These are phyloP conservation scores for Canavalia gladiata DNA, from an alignment of 306 rosid species.

Conservation along the genomic window DNA sequence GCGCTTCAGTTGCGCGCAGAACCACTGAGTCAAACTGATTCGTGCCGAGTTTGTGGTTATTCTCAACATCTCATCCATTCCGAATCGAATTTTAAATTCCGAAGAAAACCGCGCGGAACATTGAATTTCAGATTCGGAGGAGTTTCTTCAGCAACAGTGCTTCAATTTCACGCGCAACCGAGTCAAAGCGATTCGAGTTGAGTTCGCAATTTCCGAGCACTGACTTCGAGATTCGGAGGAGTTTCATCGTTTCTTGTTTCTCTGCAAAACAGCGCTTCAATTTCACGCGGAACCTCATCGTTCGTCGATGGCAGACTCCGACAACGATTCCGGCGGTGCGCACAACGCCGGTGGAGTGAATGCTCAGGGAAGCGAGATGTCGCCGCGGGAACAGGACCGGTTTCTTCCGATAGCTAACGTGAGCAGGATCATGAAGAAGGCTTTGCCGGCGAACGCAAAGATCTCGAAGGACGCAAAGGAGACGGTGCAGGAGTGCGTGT, in stretches of 20 bases:
- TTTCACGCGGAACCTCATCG: not conserved
- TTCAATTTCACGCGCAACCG: constrained; percentile 17
- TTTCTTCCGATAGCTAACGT: constrained; percentile 90
- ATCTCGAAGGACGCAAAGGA: constrained; percentile 96
- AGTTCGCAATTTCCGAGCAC: not conserved
- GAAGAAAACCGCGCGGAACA: not conserved
- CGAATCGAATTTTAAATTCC: not conserved
- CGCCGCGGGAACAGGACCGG: constrained; percentile 86
- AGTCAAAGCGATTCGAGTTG: constrained; percentile 13
- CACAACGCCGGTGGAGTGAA: constrained; percentile 46
- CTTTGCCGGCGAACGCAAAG: constrained; percentile 92
- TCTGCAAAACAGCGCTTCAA: not conserved
- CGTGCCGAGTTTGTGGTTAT: not conserved
- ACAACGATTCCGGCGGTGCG: constrained; percentile 83
- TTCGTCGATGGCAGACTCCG: constrained; percentile 82
- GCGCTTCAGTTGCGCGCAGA: constrained; percentile 20
- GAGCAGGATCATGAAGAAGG: constrained; percentile 95
- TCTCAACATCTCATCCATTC: not conserved
- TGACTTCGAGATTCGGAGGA: constrained; percentile 13
- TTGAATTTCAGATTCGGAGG: not conserved
- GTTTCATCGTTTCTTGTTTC: constrained; percentile 15
- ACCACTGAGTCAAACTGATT: constrained; percentile 14
- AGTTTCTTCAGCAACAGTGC: not conserved
- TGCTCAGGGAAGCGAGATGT: constrained; percentile 58
- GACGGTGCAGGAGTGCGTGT: constrained; percentile 95